Conservation (phyloP, 345 rosid genomes). For the Syzygium jambos region DNA sequence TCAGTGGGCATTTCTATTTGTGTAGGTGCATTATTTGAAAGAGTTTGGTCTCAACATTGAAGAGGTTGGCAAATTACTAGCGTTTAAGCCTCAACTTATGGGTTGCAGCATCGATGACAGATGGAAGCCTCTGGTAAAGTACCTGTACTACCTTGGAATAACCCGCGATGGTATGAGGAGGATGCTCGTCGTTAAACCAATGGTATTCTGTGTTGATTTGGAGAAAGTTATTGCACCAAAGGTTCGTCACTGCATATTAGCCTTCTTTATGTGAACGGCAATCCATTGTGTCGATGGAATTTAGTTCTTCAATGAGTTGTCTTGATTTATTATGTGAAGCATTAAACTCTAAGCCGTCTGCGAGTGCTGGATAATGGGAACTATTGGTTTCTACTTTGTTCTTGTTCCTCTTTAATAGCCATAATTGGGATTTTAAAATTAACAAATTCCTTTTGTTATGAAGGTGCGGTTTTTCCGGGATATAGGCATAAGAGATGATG, state of each 20-base stretch:
- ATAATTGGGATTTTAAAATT: not conserved
- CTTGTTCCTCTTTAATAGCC: not conserved
- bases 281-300: not conserved
- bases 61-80: slow-evolving; percentile 69
- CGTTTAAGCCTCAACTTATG: slow-evolving; percentile 84
- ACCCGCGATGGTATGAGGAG: slow-evolving; percentile 84
- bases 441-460: not conserved
- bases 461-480: slow-evolving; percentile 81
- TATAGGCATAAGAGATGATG: slow-evolving; percentile 72
- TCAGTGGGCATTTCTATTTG: not conserved
- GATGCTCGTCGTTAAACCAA: slow-evolving; percentile 73
- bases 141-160: slow-evolving; percentile 80
- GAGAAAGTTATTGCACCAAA: slow-evolving; percentile 67
- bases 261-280: not conserved
- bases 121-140: slow-evolving; percentile 88
- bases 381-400: not conserved
- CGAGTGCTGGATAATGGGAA: not conserved
- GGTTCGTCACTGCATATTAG: slow-evolving; percentile 20
- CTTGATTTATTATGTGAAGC: not conserved
- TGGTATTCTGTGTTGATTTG: slow-evolving; percentile 68
- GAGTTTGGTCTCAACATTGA: slow-evolving; percentile 76
- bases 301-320: not conserved
- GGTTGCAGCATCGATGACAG: slow-evolving; percentile 70
- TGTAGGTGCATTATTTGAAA: slow-evolving; percentile 70
- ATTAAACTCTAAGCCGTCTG: not conserved